Base-by-base conservation (phyloP, 306 rosid genomes). In the Castanea sativa region DNA sequence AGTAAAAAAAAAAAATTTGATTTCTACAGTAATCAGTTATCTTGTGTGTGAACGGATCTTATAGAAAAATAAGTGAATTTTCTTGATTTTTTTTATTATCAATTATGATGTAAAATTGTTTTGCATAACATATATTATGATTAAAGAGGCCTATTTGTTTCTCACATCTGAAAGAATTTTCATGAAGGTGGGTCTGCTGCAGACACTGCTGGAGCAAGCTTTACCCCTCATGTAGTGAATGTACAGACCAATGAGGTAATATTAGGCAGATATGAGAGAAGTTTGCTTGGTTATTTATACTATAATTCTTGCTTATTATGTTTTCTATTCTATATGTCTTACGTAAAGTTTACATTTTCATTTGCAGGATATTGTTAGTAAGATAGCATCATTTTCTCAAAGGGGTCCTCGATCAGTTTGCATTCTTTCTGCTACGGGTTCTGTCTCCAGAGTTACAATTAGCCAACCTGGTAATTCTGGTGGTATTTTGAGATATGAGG, bases 371-470 rank as follows among this genome's bases (percentile, higher is more conserved):
- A 49, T 88, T 55, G 73, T 73, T 0, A 5, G 53, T 15, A 82
- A 8, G 33, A 70, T 90, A 72, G 19, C 57, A 15, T 23, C 76
- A 9, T 60, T 88, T 69, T 67, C 76, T 56, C 53, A 18, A 0
- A 77, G 8, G 9, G 69, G 82, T 27, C 65, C 69, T 72, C 76
- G 63, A 1, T 29, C 84, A 38, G 73, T 81, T 73, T 85, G 87
- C 75, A 25, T 93, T n/a, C 82, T 89, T 23, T 80, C 92, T 38
- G 92, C 88, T 11, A 63, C 30, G 60, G 97, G 97, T 56, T 13
- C 5, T 21, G 75, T 88, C 9, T 86, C 92, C 11, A 43, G 43
- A 25, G 89, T 77, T 1, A 2, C 19, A 38, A 56, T 93, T 75
- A 71, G 86, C 15, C 73, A 78, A 25, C 70, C 80, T 38, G 8